These are phyloP conservation scores for Jackrogersella multiformis DNA, from an alignment of 495 filamentous ascomycete genomes.

Conservation along the genomic window DNA sequence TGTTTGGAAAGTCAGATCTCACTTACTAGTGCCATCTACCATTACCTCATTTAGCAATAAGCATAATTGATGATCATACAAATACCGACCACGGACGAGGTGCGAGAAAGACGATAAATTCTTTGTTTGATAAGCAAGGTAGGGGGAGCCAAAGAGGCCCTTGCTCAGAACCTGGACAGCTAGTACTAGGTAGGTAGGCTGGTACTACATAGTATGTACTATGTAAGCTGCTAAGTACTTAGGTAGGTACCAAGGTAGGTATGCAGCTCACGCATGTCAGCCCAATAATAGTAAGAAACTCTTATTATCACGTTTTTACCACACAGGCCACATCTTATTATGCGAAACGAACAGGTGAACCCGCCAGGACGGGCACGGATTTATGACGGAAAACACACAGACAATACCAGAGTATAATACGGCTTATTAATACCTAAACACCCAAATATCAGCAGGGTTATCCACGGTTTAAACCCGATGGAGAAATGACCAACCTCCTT, in stretches of 20 bases:
- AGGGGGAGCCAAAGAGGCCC: conserved; percentile 7
- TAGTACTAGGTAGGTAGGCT: too few species aligned
- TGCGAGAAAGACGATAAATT: conserved; percentile 15
- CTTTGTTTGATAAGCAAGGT: conserved; percentile 23
- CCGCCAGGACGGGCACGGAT: conserved; percentile 30
- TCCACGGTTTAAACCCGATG: conserved; percentile 29
- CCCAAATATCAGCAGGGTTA: conserved; percentile 38
- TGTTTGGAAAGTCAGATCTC: conserved; percentile 22
- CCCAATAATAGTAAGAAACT: conserved; percentile 22
- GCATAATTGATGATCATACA: conserved; percentile 31
- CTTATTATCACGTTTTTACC: conserved; percentile 10
- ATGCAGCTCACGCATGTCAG: conserved; percentile 20
- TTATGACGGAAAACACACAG: conserved; percentile 28
- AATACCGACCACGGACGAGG: conserved; percentile 6
- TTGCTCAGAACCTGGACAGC: too few species aligned
- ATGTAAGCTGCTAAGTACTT: too few species aligned
- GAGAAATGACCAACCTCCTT: conserved; percentile 38
- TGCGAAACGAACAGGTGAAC: conserved; percentile 19
- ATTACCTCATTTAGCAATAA: conserved; percentile 13
- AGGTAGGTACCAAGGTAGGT: too few species aligned
- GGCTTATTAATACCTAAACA: conserved; percentile 34
- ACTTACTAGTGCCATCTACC: conserved; percentile 6
- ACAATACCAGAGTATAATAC: conserved; percentile 26
- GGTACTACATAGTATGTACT: too few species aligned
- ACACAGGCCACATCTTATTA: conserved; percentile 14